A percentile compares a stretch with the other conserved stretches of the same genome.
These are phyloP conservation scores for Passiflora organensis DNA, from an alignment of 345 rosid species.

Conservation along the genomic window DNA sequence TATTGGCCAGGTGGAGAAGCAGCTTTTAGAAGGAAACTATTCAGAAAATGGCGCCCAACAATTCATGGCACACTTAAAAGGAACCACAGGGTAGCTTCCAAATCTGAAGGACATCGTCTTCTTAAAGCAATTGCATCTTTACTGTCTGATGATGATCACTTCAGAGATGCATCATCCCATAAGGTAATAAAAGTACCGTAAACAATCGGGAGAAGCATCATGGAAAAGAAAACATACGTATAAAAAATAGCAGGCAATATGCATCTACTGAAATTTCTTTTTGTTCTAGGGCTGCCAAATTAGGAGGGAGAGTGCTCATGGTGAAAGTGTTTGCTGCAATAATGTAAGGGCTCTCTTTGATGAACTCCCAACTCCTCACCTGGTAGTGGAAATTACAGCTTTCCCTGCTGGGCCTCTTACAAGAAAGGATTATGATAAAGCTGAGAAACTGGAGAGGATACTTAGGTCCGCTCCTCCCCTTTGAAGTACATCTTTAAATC, in stretches of 20 bases:
- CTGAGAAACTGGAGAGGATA: slow-evolving; percentile 84
- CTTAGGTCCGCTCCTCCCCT: slow-evolving; percentile 72
- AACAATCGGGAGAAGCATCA: background rate
- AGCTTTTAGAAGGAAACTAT: slow-evolving; percentile 64
- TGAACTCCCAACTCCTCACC: slow-evolving; percentile 90
- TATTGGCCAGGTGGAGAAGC: slow-evolving; percentile 57
- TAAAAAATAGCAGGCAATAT: too few species aligned
- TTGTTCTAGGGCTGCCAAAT: slow-evolving; percentile 86
- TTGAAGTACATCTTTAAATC: slow-evolving; percentile 21
- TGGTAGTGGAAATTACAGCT: slow-evolving; percentile 73
- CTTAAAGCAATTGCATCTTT: slow-evolving; percentile 82
- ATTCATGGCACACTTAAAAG: slow-evolving; percentile 84
- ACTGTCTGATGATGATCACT: slow-evolving; percentile 86
- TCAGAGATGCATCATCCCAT: slow-evolving; percentile 82
- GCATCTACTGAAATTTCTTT: background rate
- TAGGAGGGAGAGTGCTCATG: slow-evolving; percentile 90
- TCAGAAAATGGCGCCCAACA: slow-evolving; percentile 96
- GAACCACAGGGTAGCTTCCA: slow-evolving; percentile 83
- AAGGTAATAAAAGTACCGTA: slow-evolving; percentile 42
- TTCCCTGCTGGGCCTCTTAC: slow-evolving; percentile 83
- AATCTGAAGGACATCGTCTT: slow-evolving; percentile 72
- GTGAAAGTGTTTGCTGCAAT: slow-evolving; percentile 95
- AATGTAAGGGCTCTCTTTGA: slow-evolving; percentile 93
- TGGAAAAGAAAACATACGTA: background rate
- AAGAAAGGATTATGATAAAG: slow-evolving; percentile 76